Base-by-base conservation (phyloP, 2,329 filamentous ascomycete genomes). In the Colletotrichum magnum region DNA sequence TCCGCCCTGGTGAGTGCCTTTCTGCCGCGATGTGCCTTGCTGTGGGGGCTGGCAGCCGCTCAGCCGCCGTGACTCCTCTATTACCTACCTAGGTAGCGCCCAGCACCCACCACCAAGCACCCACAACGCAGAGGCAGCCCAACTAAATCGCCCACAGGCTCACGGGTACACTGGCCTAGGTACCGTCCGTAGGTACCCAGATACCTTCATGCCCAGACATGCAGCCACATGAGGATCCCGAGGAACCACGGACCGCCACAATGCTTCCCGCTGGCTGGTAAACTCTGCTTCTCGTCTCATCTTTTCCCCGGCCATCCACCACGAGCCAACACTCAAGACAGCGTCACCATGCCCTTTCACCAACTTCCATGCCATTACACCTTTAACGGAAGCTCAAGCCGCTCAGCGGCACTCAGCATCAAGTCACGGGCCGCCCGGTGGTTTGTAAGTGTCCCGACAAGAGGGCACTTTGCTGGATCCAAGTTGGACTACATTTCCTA, bases 21-120 rank as follows among this genome's bases (percentile, higher is more conserved):
- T n/a, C 60, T 65, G 65, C 62, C 43, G 50, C 56, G 50, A 69
- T 57, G 43, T 69, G 67, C 67, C 62, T 53, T 47, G 62, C 57
- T 67, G 62, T 26, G 43, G 56, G 57, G 62, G 67, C 62, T 61
- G 56, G 43, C 43, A 43, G 32, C 56, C 61, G 62, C 51, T 60
- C 66, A 69, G 62, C 66, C 54, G 56, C 66, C 66, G n/a, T 62
- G 50, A 62, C 51, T 36, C 32, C 32, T 10, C 32, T 36, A 18
- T 18, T 18, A 18, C 18, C 18, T 18, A 24, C 45, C 12, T 3
- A 48, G 16, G 50, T 5, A 56, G 15, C 15, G 50, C 32, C 58
- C n/a, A 18, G 53, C 18, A 18, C 65, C 58, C 39, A 39, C 47
- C 53, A 7, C 32, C 32, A 6, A 36, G 32, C 32, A 36, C 10